Evolutionary conservation across 495 filamentous ascomycete species (phyloP), one percentile per base, ranked within the genome.

Genomic region (Xylaria acuta): DNA sequence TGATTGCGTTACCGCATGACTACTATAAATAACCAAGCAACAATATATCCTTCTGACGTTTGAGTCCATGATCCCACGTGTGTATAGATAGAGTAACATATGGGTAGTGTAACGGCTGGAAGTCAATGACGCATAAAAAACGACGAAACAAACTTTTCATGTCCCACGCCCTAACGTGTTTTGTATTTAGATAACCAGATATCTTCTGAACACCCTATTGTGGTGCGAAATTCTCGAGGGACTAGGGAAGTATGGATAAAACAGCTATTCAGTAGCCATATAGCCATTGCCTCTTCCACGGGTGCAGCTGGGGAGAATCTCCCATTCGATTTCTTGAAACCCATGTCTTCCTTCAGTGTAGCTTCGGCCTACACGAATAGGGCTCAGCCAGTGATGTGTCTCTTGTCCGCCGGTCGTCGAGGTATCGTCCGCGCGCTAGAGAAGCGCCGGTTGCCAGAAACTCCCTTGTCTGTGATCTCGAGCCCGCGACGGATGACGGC

Each of bases 401-500:
- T 41, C n/a, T 63, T 38, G n/a, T 41, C 47, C 12, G 64, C 32
- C 14, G 47, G 47, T 20, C 64, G 64, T 27, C 64, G 45, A 27
- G 64, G 34, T 40, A 67, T 40, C 8, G 47, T 22, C 20, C 64
- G 45, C 1, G 34, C 20, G 11, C 47, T 27, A 8, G 34, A 38
- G 45, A 40, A 5, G 4, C 64, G 30, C 3, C 64, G 27, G 9
- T 34, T 34, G 20, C 45, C 11, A 6, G 11, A 11, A 54, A 38
- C 41, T 2, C 27, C 47, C 32, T 75, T 70, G 22, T 69, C 72
- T 5, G 72, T 63, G 3, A 67, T 56, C 41, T 78, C 76, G 14
- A 82, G 71, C 2, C 79, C 79, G 16, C 78, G 70, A 65, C 76
- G 79, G 43, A 80, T 79, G n/a, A 82, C 73, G 22, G 76, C 79